phyloP scores from a whole-genome alignment of 768 basidiomycete species.

The Boletales sp. region DNA sequence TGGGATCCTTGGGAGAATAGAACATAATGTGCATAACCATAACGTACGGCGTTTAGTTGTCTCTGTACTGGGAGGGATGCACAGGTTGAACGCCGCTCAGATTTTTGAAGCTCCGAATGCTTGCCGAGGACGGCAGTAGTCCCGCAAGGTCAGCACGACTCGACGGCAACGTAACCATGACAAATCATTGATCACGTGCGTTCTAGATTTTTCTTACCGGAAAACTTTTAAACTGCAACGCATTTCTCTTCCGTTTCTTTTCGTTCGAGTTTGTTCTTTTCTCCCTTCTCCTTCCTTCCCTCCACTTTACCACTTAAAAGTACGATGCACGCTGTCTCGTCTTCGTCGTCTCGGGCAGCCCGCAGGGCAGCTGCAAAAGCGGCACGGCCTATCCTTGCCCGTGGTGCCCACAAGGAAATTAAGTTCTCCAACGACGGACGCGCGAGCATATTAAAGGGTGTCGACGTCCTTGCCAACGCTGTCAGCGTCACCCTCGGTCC shows the following conservation, averaged over 20 bases:
- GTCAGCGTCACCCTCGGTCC: slow-evolving; percentile 96
- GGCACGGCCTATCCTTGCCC: slow-evolving; percentile 50
- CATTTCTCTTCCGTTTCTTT: slow-evolving; percentile 6
- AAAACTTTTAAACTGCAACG: slow-evolving; percentile 24
- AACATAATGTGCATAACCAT: too few species aligned
- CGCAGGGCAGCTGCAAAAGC: slow-evolving; percentile 64
- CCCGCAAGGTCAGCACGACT: too few species aligned
- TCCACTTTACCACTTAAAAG: background rate
- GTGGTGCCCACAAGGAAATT: slow-evolving; percentile 93
- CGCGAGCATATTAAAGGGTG: slow-evolving; percentile 90
- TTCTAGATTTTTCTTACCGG: slow-evolving; percentile 31
- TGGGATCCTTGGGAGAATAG: too few species aligned
- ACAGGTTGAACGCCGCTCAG: too few species aligned
- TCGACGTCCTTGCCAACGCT: slow-evolving; percentile 95
- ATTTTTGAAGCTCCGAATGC: too few species aligned
- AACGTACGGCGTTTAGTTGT: too few species aligned
- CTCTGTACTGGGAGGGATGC: too few species aligned
- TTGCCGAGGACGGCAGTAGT: too few species aligned
- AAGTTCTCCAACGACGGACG: slow-evolving; percentile 95
- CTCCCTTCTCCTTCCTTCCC: slow-evolving; percentile 2
- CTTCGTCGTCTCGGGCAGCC: slow-evolving; percentile 60
- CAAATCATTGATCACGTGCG: slow-evolving; percentile 23
- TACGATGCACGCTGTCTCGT: slow-evolving; percentile 69
- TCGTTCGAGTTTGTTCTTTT: background rate
- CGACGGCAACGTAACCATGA: slow-evolving; percentile 1